Evolutionary conservation across 2,329 filamentous ascomycete species (phyloP).

Genomic region (Diplodia scrobiculata): DNA sequence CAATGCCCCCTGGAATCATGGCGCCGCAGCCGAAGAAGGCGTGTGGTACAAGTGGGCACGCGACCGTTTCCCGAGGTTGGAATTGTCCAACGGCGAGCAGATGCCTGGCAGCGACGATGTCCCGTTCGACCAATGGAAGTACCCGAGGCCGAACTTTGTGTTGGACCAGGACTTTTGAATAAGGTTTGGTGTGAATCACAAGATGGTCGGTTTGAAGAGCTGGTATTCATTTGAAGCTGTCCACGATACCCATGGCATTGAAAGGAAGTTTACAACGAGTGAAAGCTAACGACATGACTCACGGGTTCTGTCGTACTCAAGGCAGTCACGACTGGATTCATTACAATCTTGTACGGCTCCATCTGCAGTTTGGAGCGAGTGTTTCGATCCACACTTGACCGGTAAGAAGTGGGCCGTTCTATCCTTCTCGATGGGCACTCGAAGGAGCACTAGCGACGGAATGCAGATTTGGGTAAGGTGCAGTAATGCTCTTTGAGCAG

Average conservation of each 20-base stretch:
- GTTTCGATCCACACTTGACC: neutral
- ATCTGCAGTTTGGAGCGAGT: neutral
- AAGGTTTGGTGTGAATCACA: neutral
- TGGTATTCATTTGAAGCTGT: neutral
- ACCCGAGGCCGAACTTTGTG: conserved; percentile 5
- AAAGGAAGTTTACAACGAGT: neutral
- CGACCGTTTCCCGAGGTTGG: conserved; percentile 50
- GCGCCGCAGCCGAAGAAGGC: conserved; percentile 31
- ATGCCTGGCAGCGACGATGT: conserved; percentile 52
- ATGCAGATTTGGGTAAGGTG: neutral
- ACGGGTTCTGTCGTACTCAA: neutral
- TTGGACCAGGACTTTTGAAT: conserved; percentile 13
- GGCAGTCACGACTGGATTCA: neutral
- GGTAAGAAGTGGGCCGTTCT: neutral
- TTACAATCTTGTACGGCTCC: neutral
- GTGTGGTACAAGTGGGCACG: conserved; percentile 46
- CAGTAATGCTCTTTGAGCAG: neutral
- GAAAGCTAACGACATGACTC: neutral
- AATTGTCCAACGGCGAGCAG: conserved; percentile 49
- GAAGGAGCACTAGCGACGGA: neutral
- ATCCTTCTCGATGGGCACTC: neutral
- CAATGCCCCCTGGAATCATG: conserved; percentile 31
- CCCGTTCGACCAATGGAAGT: conserved; percentile 14
- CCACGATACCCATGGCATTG: neutral
- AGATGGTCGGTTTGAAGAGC: neutral